A percentile compares a stretch with the other conserved stretches of the same genome.
Evolutionary conservation across 1,284 basidiomycete genomes (phyloP).

Genomic region (Rhodotorula sp.): DNA sequence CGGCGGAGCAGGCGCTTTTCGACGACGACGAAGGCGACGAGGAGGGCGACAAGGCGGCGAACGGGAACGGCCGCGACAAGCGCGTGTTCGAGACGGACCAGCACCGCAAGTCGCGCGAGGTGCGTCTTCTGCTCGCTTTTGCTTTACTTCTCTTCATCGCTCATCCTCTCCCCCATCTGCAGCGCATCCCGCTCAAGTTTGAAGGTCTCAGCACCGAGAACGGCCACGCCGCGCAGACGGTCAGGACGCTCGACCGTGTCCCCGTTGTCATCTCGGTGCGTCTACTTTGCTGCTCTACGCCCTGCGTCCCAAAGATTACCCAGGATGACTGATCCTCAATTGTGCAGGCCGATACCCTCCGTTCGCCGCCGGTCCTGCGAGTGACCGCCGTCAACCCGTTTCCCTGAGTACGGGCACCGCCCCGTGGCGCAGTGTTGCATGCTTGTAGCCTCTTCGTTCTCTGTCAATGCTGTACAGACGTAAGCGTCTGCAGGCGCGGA

Average conservation of each 20-base stretch:
- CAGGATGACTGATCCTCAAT: no score
- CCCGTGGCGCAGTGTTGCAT: no score
- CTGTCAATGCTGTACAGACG: no score
- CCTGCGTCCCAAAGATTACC: no score
- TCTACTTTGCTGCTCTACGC: neutral
- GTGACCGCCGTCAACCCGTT: slow-evolving; percentile 18
- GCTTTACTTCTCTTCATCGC: no score
- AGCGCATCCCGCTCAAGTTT: slow-evolving; percentile 63
- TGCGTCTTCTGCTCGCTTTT: neutral
- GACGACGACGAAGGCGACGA: slow-evolving; percentile 65
- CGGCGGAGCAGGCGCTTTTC: slow-evolving; percentile 83
- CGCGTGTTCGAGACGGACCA: slow-evolving; percentile 65
- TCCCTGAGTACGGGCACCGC: neutral
- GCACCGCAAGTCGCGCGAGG: slow-evolving; percentile 66
- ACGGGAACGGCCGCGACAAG: neutral
- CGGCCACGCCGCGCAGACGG: slow-evolving; percentile 89
- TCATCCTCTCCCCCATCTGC: neutral
- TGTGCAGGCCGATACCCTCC: slow-evolving; percentile 88
- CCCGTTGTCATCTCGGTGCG: slow-evolving; percentile 80
- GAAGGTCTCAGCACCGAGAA: slow-evolving; percentile 74
- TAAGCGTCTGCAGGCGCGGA: no score
- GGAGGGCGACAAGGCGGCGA: neutral
- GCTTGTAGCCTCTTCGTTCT: no score
- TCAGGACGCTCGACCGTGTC: slow-evolving; percentile 73
- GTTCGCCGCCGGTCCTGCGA: slow-evolving; percentile 87